These are phyloP conservation scores for Aspergillus sp. DNA, from an alignment of 2,329 filamentous ascomycete genomes.

Conservation along the genomic window DNA sequence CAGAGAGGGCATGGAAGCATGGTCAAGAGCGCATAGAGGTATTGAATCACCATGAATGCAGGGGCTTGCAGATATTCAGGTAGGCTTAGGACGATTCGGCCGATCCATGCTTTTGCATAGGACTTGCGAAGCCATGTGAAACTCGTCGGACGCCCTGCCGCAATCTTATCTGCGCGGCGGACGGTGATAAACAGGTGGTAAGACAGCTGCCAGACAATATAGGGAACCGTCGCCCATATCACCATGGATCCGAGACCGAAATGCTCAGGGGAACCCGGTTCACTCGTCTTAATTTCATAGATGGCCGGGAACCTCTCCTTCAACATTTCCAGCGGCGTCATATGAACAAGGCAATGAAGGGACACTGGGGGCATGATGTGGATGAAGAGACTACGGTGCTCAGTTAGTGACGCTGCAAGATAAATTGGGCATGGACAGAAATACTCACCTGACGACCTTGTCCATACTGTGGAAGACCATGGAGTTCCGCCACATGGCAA, in stretches of 20 bases:
- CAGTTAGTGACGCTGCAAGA: neutral
- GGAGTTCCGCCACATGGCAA: conserved; percentile 99
- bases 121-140: conserved; percentile 96
- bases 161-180: conserved; percentile 91
- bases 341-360: conserved; percentile 87
- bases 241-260: conserved; percentile 85
- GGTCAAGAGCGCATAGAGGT: conserved; percentile 82
- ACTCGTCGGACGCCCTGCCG: conserved; percentile 88
- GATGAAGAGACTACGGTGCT: conserved; percentile 73
- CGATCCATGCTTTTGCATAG: conserved; percentile 87
- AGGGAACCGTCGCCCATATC: conserved; percentile 89
- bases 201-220: conserved; percentile 84
- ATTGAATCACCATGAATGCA: conserved; percentile 96
- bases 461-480: conserved; percentile 98
- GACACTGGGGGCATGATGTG: conserved; percentile 98
- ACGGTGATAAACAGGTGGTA: conserved; percentile 98
- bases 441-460: conserved; percentile 77
- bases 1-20: conserved; percentile 94
- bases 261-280: conserved; percentile 71
- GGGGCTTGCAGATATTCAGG: conserved; percentile 77
- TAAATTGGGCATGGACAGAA: neutral
- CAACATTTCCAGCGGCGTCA: conserved; percentile 67
- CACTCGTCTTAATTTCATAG: conserved; percentile 71
- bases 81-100: conserved; percentile 76
- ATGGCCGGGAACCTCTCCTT: conserved; percentile 76